phyloP scores from a whole-genome alignment of 2,329 filamentous ascomycete species.

The Chaetomium strumarium region DNA sequence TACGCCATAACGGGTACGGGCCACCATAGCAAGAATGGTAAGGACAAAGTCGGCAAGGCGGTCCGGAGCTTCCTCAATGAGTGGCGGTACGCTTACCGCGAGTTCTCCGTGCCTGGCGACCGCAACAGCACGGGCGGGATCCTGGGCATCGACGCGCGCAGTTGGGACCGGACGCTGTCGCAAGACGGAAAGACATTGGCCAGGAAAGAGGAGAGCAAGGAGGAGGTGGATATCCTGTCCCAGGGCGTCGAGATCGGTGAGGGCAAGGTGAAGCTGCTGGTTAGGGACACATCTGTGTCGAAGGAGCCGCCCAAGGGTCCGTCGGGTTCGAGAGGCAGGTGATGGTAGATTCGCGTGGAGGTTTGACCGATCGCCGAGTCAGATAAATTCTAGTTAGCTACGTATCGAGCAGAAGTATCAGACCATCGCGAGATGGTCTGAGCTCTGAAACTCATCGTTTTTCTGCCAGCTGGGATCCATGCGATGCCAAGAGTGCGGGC shows the following conservation, averaged over 20 bases:
- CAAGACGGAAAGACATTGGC: slow-evolving; percentile 38
- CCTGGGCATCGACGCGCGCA: slow-evolving; percentile 60
- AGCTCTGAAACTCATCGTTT: no score
- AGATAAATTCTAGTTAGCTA: not conserved
- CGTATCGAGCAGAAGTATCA: not conserved
- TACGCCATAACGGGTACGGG: slow-evolving; percentile 97
- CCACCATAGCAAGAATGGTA: slow-evolving; percentile 96
- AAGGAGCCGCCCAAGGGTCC: slow-evolving; percentile 51
- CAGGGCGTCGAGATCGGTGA: slow-evolving; percentile 64
- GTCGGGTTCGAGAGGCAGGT: slow-evolving; percentile 42
- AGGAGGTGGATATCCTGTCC: slow-evolving; percentile 52
- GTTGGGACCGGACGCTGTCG: slow-evolving; percentile 57
- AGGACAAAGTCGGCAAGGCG: slow-evolving; percentile 96
- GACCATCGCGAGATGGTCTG: not conserved
- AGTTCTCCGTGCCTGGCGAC: slow-evolving; percentile 96
- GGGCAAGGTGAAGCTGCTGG: slow-evolving; percentile 59
- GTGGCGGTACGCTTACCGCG: slow-evolving; percentile 91
- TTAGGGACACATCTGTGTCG: slow-evolving; percentile 41
- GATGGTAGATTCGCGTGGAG: slow-evolving; percentile 15
- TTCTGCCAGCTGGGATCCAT: no score
- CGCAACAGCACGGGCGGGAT: slow-evolving; percentile 75
- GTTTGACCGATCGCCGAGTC: not conserved
- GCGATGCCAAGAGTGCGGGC: no score
- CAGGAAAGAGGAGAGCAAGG: slow-evolving; percentile 35
- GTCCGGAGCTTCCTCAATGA: slow-evolving; percentile 88